Conservation (phyloP, 805 yeast species). For the Priceomyces castillae region DNA sequence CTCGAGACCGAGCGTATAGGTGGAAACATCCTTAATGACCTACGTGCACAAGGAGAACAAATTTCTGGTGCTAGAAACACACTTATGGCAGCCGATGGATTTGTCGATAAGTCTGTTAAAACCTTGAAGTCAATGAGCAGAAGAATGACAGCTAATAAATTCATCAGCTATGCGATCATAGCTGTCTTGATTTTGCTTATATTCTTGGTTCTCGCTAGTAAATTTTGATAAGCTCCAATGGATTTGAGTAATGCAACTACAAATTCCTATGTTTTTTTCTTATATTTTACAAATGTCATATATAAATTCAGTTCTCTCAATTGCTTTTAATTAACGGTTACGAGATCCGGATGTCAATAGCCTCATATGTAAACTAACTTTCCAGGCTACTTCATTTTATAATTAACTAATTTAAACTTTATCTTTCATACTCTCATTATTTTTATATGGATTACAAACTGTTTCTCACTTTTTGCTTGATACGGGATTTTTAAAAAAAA, state of each 20-base stretch:
- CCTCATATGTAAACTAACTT: too few relatives aligned
- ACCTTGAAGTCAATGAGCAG: slow-evolving; percentile 91
- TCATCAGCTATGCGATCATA: slow-evolving; percentile 87
- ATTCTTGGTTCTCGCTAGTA: slow-evolving; percentile 77
- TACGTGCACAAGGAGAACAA: slow-evolving; percentile 92
- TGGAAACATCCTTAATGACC: slow-evolving; percentile 81
- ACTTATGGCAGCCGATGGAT: slow-evolving; percentile 83
- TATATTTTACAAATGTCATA: neutral
- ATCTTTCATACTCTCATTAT: too few relatives aligned
- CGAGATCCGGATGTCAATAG: neutral
- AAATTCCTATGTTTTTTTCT: neutral
- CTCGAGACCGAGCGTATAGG: slow-evolving; percentile 91
- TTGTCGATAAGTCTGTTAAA: slow-evolving; percentile 84
- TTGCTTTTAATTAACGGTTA: neutral
- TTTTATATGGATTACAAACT: neutral
- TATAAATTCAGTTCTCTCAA: neutral
- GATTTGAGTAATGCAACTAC: neutral
- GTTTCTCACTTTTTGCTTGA: neutral
- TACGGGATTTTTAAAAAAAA: neutral
- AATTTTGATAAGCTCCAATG: slow-evolving; percentile 51
- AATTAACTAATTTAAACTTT: too few relatives aligned
- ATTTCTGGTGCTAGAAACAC: slow-evolving; percentile 82
- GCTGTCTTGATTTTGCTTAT: slow-evolving; percentile 82
- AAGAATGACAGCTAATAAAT: slow-evolving; percentile 85
- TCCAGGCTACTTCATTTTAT: too few relatives aligned